Evolutionary conservation across 805 yeast species (phyloP).

Genomic region (Teunomyces atbi): DNA sequence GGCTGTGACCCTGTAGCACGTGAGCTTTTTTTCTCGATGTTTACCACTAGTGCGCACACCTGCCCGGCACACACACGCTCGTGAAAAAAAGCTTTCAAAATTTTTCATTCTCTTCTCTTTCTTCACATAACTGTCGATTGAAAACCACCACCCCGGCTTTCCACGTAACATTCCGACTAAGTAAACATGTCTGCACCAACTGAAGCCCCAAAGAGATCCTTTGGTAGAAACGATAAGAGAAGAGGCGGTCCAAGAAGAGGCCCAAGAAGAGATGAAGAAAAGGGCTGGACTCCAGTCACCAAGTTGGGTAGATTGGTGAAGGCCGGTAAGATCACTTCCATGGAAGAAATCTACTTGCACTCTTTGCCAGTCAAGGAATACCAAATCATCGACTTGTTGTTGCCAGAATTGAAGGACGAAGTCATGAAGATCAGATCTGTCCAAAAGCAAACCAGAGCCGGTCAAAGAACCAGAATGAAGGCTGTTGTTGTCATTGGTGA

Average conservation of each 20-base stretch:
- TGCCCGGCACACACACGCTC: background rate
- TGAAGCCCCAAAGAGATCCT: slow-evolving; percentile 46
- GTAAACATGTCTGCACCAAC: slow-evolving; percentile 42
- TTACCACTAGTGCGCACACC: no score
- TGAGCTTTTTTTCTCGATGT: background rate
- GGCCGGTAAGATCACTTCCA: slow-evolving; percentile 94
- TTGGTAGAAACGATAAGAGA: slow-evolving; percentile 61
- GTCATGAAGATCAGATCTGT: slow-evolving; percentile 99
- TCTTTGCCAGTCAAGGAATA: slow-evolving; percentile 98
- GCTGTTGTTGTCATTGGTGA: slow-evolving; percentile 99
- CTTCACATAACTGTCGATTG: slow-evolving; percentile 47
- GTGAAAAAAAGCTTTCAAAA: slow-evolving; percentile 2
- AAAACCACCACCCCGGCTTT: slow-evolving; percentile 69
- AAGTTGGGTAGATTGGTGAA: slow-evolving; percentile 99
- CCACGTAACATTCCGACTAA: slow-evolving; percentile 69
- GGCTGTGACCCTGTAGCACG: background rate
- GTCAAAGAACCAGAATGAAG: slow-evolving; percentile 99
- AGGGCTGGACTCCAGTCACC: slow-evolving; percentile 99
- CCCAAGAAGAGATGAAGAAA: slow-evolving; percentile 87
- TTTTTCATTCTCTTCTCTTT: slow-evolving; percentile 8
- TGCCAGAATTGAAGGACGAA: slow-evolving; percentile 96
- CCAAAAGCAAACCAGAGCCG: slow-evolving; percentile 99
- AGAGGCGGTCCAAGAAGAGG: slow-evolving; percentile 47
- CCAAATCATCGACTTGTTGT: slow-evolving; percentile 96
- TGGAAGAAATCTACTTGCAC: slow-evolving; percentile 99